Evolutionary conservation across 345 rosid species (phyloP).

Genomic region (Ceriops zippeliana): DNA sequence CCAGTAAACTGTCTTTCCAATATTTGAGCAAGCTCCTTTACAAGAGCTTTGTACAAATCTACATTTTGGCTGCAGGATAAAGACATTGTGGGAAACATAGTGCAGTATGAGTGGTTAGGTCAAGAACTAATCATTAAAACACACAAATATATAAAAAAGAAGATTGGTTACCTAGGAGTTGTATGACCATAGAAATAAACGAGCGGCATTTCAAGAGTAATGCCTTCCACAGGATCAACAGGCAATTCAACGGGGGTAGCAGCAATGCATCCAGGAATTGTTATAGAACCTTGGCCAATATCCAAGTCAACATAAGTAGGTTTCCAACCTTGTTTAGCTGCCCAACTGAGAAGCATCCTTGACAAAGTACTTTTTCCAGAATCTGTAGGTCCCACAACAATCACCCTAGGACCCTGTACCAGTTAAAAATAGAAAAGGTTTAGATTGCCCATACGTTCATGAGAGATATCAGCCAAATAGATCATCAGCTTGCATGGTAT

Average conservation of each 20-base stretch:
- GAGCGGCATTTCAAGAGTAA: constrained; percentile 87
- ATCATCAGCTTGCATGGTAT: no score
- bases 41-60: constrained; percentile 67
- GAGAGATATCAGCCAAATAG: no score
- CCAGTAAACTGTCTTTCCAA: constrained; percentile 74
- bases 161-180: constrained; percentile 58
- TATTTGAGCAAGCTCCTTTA: constrained; percentile 81
- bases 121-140: background rate
- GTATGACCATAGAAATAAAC: constrained; percentile 82
- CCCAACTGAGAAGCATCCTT: constrained; percentile 97
- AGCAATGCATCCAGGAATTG: constrained; percentile 85
- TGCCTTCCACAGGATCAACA: constrained; percentile 91
- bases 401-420: constrained; percentile 81
- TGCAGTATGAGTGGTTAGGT: background rate
- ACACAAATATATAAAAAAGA: constrained; percentile 1
- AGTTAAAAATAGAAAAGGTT: background rate
- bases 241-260: constrained; percentile 95
- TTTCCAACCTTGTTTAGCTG: constrained; percentile 88
- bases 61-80: constrained; percentile 58
- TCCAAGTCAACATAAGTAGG: constrained; percentile 92
- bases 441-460: no score
- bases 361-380: constrained; percentile 89
- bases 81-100: background rate
- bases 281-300: constrained; percentile 91
- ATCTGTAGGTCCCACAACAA: constrained; percentile 87